Conservation (phyloP, 305 asterid species). For the Fraxinus greggii region DNA sequence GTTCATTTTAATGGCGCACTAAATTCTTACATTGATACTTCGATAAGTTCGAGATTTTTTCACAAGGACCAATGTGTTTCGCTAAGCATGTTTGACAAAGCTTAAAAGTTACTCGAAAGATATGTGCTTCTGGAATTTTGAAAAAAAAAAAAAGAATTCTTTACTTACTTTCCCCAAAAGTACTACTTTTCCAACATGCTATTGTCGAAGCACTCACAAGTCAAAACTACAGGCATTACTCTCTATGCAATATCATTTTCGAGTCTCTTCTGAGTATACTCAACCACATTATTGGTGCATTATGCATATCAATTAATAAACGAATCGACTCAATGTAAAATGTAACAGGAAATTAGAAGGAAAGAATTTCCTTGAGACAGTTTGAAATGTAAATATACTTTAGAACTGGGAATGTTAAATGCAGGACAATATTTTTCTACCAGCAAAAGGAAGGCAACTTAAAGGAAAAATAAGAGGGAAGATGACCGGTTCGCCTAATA, state of each 20-base stretch:
- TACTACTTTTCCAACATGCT: not conserved
- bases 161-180: not conserved
- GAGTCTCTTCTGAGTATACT: not conserved
- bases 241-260: not conserved
- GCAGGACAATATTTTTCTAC: slow-evolving; percentile 30
- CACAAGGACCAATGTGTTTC: not conserved
- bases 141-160: not conserved
- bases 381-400: not conserved
- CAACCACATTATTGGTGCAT: not conserved
- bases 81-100: not conserved
- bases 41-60: not conserved
- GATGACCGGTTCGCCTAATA: slow-evolving; percentile 77
- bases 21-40: not conserved
- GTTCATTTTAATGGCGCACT: not conserved
- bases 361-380: not conserved
- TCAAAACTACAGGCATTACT: not conserved
- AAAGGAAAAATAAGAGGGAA: slow-evolving; percentile 67
- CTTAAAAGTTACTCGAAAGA: not conserved
- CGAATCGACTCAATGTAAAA: not conserved
- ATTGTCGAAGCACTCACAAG: not conserved
- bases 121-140: not conserved
- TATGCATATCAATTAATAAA: not conserved
- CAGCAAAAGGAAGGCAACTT: slow-evolving; percentile 73
- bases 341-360: not conserved
- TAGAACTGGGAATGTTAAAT: not conserved